Evolutionary conservation across 2,329 filamentous ascomycete genomes (phyloP), one percentile per base, ranked within the genome.

Genomic region (Polytolypa hystricis): DNA sequence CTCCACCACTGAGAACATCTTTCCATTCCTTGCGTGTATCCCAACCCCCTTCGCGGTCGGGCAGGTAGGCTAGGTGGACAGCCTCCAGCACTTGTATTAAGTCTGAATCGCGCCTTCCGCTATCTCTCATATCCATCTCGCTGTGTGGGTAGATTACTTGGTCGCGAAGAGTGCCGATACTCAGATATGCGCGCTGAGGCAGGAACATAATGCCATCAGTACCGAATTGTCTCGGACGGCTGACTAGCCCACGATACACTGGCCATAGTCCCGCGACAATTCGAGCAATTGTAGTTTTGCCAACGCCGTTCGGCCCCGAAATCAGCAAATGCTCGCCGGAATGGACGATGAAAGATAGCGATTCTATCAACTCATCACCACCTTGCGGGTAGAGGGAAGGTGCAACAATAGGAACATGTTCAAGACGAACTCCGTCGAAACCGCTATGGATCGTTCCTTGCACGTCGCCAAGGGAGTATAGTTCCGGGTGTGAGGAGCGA

Each of bases 11-110:
- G n/a, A 98, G 70, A 4, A 98, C 85, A 49, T 96, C 89, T 63
- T 96, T 95, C 91, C 91, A 98, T 55, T 94, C 87, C 61, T 98
- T 96, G 39, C 85, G 75, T 4, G 85, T 91, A 54, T 98, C 85
- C 86, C 86, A 96, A 10, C 91, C 91, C 26, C 91, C 91, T 66
- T 98, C 91, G 11, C 91, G 78, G 33, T 87, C 78, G 1, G 85
- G 84, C 1, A 98, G 71, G 58, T 98, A 96, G 3, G 86, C 89
- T 0, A 98, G 70, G 39, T 77, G 77, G 0, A 87, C 87, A 35
- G 84, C 81, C 39, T 94, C 84, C 3, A 98, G 71, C 2, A 93
- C 75, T 17, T 69, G 69, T 53, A 80, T 75, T 14, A 98, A 71
- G 46, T 93, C 83, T 20, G 75, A 68, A 55, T 98, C 91, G 2